Evolutionary conservation across 208 protist species (phyloP), one percentile per base, ranked within the genome.

Genomic region (Naegleria lovaniensis): DNA sequence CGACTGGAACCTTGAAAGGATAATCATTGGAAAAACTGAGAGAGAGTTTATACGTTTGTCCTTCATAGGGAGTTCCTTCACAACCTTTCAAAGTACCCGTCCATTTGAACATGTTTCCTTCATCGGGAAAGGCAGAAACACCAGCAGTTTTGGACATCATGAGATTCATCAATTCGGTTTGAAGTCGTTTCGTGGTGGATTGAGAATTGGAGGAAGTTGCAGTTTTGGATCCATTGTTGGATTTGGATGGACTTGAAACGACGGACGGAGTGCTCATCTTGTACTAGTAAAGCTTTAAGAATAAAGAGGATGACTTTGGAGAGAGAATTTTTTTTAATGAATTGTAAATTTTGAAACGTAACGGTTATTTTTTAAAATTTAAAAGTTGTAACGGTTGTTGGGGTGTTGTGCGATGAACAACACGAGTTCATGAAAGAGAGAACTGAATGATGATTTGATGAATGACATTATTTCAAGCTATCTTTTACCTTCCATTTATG

Each of bases 61-160:
- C 96, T 83, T 97, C 98, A 91, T 98, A 99, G 29, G 94, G 92
- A 33, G 97, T 99, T 40, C 95, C 94, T 0, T 91, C 90, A 25
- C 94, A 95, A 7, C 97, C 97, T 6, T 93, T 93, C 38, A 99
- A 95, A 0, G 95, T 98, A 16, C 93, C 97, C 29, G 96, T 94
- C 97, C 97, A 99, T 75, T 95, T 92, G 83, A 98, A 97, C 38
- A 99, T 93, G 92, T 98, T 97, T 86, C 83, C 83, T 87, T 98
- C 96, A 29, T 97, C 92, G 11, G 98, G 98, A 92, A 98, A 99
- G 55, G 98, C 98, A 13, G 96, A 97, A 83, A 99, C 96, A 89
- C 97, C 97, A 83, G 96, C 93, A 40, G 92, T 94, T 39, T 92
- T 93, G 67, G 91, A 92, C 93, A 96, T 97, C 96, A 98, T 97